Evolutionary conservation across 768 basidiomycete genomes (phyloP).

Genomic region (Leccinum longicurvipes): DNA sequence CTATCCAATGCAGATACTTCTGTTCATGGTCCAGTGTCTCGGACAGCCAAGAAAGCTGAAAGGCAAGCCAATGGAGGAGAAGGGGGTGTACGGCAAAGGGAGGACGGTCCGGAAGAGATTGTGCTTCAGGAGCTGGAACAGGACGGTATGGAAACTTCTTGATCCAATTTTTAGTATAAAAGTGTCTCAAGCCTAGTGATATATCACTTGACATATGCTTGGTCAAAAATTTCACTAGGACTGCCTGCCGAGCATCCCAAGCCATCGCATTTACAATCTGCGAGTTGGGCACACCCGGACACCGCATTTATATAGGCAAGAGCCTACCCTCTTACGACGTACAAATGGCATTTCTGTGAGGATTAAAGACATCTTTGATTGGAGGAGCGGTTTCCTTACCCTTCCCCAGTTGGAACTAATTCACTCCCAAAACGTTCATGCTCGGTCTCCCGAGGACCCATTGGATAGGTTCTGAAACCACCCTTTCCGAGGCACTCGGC

Average conservation of each 20-base stretch:
- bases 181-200: neutral
- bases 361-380: neutral
- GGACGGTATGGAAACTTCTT: constrained; percentile 36
- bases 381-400: neutral
- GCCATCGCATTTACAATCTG: neutral
- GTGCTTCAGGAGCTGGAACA: constrained; percentile 45
- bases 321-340: neutral
- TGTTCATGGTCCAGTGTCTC: neutral
- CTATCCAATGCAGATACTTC: constrained; percentile 18
- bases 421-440: neutral
- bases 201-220: neutral
- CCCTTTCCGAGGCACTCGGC: constrained; percentile 2
- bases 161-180: neutral
- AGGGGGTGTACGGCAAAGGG: constrained; percentile 2
- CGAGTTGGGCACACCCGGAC: neutral
- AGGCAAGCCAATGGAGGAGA: constrained; percentile 8
- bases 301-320: neutral
- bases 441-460: neutral
- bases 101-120: constrained; percentile 20
- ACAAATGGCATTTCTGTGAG: neutral
- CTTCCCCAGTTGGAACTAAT: neutral
- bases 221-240: neutral
- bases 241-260: neutral
- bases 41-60: constrained; percentile 7
- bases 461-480: neutral